Conservation (phyloP, 1,139 yeast genomes). For the Hanseniaspora gamundiae region DNA sequence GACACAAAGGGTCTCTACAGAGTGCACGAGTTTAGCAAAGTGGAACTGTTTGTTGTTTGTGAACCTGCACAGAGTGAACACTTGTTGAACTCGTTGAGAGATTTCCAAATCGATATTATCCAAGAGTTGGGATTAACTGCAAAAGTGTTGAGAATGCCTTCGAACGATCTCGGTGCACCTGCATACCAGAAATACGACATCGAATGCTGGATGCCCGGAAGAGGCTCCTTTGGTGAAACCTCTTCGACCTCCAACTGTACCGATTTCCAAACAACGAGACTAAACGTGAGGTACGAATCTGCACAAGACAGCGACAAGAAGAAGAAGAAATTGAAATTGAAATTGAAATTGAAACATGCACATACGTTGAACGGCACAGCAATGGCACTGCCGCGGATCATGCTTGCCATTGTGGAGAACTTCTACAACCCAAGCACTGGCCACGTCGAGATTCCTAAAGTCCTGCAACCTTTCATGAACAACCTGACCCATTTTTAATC, state of each 20-base stretch:
- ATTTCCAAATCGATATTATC: slow-evolving; percentile 55
- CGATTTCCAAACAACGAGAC: slow-evolving; percentile 79
- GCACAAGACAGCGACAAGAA: slow-evolving; percentile 16
- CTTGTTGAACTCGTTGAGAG: slow-evolving; percentile 49
- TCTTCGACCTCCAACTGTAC: slow-evolving; percentile 88
- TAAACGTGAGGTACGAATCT: slow-evolving; percentile 42
- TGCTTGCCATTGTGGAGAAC: slow-evolving; percentile 80
- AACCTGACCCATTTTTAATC: background rate
- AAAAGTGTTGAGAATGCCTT: slow-evolving; percentile 78
- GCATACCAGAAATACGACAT: slow-evolving; percentile 87
- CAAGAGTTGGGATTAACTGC: slow-evolving; percentile 64
- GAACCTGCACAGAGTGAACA: slow-evolving; percentile 32
- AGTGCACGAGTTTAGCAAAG: slow-evolving; percentile 96
- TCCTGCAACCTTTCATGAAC: slow-evolving; percentile 49
- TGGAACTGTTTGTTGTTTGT: slow-evolving; percentile 81
- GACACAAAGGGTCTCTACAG: slow-evolving; percentile 89
- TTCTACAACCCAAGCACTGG: slow-evolving; percentile 50
- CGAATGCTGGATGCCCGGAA: slow-evolving; percentile 98
- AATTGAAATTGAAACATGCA: slow-evolving; percentile 37
- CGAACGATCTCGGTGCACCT: slow-evolving; percentile 85
- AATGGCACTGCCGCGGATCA: slow-evolving; percentile 85
- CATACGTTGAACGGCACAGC: slow-evolving; percentile 94
- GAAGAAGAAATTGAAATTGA: no score
- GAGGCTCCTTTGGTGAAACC: slow-evolving; percentile 87
- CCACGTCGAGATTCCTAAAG: slow-evolving; percentile 55